A percentile compares a stretch with the other conserved stretches of the same genome.
These are phyloP conservation scores for Hyaloscypha finlandica DNA, from an alignment of 495 filamentous ascomycete genomes.

Conservation along the genomic window DNA sequence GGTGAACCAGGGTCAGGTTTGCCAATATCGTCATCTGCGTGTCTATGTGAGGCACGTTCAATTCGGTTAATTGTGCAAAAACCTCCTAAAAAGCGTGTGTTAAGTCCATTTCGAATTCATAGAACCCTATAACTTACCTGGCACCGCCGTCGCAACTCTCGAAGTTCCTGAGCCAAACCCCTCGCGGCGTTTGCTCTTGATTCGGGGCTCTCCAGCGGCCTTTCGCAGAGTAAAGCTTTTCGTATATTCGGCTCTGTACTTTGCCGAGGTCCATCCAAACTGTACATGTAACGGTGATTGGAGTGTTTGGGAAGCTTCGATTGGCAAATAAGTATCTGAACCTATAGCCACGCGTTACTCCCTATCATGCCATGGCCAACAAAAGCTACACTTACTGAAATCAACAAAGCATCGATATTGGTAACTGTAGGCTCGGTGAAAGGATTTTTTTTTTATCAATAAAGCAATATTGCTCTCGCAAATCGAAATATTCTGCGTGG, in stretches of 20 bases:
- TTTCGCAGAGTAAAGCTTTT: no score
- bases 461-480: no score
- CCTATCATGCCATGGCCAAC: no score
- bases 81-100: neutral
- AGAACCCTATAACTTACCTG: no score
- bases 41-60: neutral
- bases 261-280: no score
- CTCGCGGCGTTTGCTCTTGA: no score
- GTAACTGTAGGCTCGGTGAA: conserved; percentile 12
- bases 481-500: no score
- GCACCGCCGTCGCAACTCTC: no score
- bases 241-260: no score
- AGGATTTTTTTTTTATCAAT: conserved; percentile 1
- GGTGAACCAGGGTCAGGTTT: conserved; percentile 16
- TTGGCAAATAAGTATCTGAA: neutral
- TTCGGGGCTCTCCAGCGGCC: no score
- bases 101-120: no score
- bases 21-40: conserved; percentile 4
- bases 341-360: neutral
- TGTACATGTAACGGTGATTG: neutral
- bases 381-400: conserved; percentile 7
- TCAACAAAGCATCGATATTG: conserved; percentile 13
- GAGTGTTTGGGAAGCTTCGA: conserved; percentile 13
- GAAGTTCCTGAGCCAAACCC: no score
- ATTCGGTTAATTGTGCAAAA: neutral